Base-by-base conservation (phyloP, 176 grass and related monocot species). In the Secale cereale region DNA sequence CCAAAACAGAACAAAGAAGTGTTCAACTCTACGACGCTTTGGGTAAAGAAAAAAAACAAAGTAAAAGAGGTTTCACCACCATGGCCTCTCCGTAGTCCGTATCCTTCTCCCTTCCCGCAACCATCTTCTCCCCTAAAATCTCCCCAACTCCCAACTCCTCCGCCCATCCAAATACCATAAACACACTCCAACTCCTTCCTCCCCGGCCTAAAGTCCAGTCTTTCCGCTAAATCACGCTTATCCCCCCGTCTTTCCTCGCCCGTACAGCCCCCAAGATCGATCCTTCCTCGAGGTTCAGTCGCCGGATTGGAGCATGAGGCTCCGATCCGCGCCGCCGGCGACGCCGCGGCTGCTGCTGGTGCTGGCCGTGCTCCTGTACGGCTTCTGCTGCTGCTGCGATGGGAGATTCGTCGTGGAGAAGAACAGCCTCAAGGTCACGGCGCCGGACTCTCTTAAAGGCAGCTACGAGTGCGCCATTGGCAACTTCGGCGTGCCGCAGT, bases 401-500 rank as follows among this genome's bases (percentile, higher is more conserved):
- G 45, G 45, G 27, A 76, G 28, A 9, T 76, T 76, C 73, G 73
- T 76, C 27, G 73, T 76, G 43, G 73, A 76, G 73, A 76, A 76
- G 45, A 76, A 76, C 73, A 76, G 73, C 73, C 73, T 76, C 16
- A 76, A 32, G 73, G 45, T 76, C 73, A 32, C 73, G 73, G 27
- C 27, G 73, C 73, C 73, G 45, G 73, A 76, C 46, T 10, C 17
- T 28, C 73, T 76, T 29, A 76, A 76, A 2, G 46, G 45, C 45
- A 76, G 43, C 73, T 76, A 76, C 46, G 73, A 76, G 45, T 97
- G 94, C 65, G 94, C 94, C 22, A 97, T 97, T 86, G 94, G 94
- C 59, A 97, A 97, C 82, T 97, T 97, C 50, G 94, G 94, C 16
- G 91, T 97, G 37, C 94, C 94, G 70, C 92, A 97, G 81, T 97